Evolutionary conservation across 2,329 filamentous ascomycete species (phyloP).

Genomic region (Microdochium trichocladiopsis): DNA sequence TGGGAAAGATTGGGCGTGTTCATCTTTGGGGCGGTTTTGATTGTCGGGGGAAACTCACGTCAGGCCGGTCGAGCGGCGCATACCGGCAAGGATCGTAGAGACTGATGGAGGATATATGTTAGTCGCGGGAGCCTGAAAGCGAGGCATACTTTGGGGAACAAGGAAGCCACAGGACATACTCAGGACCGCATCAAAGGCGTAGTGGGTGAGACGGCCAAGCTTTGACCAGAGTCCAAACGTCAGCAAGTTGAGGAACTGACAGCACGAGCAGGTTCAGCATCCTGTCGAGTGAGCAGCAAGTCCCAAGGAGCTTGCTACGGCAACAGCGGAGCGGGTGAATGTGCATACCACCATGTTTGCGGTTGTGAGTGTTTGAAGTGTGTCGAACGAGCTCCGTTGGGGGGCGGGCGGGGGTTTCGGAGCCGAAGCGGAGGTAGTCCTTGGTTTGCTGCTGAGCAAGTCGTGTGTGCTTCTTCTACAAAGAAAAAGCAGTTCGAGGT

Average conservation of each 20-base stretch:
- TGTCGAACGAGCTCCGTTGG: neutral
- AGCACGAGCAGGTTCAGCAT: conserved; percentile 31
- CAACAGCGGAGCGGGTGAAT: neutral
- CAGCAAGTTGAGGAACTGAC: conserved; percentile 58
- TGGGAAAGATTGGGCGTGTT: neutral
- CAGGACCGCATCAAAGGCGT: conserved; percentile 92
- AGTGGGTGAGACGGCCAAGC: conserved; percentile 90
- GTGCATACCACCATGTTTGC: conserved; percentile 1
- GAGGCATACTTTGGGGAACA: conserved; percentile 1
- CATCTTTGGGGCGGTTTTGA: conserved; percentile 3
- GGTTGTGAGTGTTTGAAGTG: neutral
- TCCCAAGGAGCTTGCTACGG: neutral
- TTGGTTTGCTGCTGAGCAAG: too few relatives aligned
- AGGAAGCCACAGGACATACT: conserved; percentile 44
- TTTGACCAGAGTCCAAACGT: conserved; percentile 65
- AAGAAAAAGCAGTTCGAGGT: too few relatives aligned
- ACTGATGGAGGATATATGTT: conserved; percentile 42
- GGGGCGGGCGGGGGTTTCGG: neutral
- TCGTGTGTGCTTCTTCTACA: too few relatives aligned
- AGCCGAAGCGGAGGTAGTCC: too few relatives aligned
- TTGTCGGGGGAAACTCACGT: conserved; percentile 63
- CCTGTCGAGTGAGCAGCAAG: conserved; percentile 4
- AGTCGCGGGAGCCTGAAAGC: conserved; percentile 10
- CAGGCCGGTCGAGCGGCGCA: conserved; percentile 94
- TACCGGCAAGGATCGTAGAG: conserved; percentile 91